phyloP scores from a whole-genome alignment of 192 early-diverging fungal species.

The Coemansia erecta region DNA sequence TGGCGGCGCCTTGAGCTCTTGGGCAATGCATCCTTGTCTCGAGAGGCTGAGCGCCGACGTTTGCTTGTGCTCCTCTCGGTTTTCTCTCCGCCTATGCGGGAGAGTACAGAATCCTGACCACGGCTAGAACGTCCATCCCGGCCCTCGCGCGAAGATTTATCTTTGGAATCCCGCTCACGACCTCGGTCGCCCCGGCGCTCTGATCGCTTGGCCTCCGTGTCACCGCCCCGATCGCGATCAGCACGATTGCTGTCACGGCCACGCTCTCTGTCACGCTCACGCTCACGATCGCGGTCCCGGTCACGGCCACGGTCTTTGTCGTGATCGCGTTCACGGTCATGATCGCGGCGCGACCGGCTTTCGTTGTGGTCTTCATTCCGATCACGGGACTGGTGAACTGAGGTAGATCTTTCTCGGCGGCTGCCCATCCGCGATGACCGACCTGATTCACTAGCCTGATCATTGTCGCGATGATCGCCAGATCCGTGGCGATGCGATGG shows the following conservation, averaged over 20 bases:
- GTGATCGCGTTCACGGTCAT: constrained; percentile 16
- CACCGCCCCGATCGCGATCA: background rate
- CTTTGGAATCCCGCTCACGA: constrained; percentile 8
- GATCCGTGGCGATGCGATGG: background rate
- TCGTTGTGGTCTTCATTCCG: constrained; percentile 13
- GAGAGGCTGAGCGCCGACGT: constrained; percentile 45
- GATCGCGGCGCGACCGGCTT: constrained; percentile 30
- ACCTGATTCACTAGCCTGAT: constrained; percentile 33
- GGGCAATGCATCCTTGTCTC: constrained; percentile 25
- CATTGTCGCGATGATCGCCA: constrained; percentile 26
- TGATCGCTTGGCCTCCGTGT: constrained; percentile 17
- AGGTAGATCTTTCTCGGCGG: constrained; percentile 26
- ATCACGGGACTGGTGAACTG: constrained; percentile 27
- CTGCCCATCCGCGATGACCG: constrained; percentile 25
- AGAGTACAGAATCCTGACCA: constrained; percentile 1
- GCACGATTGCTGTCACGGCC: constrained; percentile 11
- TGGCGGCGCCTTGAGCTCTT: constrained; percentile 45
- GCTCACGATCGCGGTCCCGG: constrained; percentile 9
- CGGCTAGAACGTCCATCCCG: constrained; percentile 16
- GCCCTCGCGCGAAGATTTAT: background rate
- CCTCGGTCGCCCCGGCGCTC: constrained; percentile 38
- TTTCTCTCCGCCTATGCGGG: constrained; percentile 14
- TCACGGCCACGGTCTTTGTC: constrained; percentile 19
- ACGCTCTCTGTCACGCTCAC: constrained; percentile 14
- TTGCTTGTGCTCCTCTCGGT: constrained; percentile 28